phyloP scores from a whole-genome alignment of 2,329 filamentous ascomycete species.

The Aspergillus candidus region DNA sequence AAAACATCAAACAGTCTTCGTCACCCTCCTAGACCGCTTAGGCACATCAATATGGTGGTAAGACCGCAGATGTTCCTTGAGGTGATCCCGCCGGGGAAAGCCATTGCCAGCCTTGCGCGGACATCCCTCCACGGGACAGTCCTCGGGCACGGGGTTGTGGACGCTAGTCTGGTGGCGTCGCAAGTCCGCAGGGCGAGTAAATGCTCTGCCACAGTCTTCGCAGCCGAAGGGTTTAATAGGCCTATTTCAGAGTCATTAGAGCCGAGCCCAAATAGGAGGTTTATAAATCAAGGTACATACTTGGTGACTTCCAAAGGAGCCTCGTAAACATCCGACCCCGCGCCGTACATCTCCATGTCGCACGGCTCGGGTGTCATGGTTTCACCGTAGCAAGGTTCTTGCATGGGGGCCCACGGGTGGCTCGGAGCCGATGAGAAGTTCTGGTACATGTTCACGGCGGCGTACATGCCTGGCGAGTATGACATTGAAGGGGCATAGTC shows the following conservation, averaged over 20 bases:
- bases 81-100: slow-evolving; percentile 53
- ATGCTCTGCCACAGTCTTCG: slow-evolving; percentile 33
- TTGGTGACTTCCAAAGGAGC: slow-evolving; percentile 19
- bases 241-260: slow-evolving; percentile 11
- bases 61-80: slow-evolving; percentile 52
- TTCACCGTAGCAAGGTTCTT: no score
- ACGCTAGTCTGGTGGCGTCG: slow-evolving; percentile 45
- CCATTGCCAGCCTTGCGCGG: slow-evolving; percentile 43
- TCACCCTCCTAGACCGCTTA: slow-evolving; percentile 31
- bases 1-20: slow-evolving; percentile 11
- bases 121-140: slow-evolving; percentile 42
- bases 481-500: neutral
- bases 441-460: no score
- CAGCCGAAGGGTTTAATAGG: slow-evolving; percentile 28
- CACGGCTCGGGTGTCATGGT: no score
- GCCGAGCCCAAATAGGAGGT: neutral
- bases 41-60: slow-evolving; percentile 48
- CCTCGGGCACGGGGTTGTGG: slow-evolving; percentile 39
- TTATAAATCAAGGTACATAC: slow-evolving; percentile 14
- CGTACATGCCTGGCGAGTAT: no score
- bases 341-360: no score
- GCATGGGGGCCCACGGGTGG: no score
- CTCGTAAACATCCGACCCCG: neutral
- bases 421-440: no score
- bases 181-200: slow-evolving; percentile 45